These are phyloP conservation scores for Tremella fuciformis DNA, from an alignment of 768 basidiomycete species.

Conservation along the genomic window DNA sequence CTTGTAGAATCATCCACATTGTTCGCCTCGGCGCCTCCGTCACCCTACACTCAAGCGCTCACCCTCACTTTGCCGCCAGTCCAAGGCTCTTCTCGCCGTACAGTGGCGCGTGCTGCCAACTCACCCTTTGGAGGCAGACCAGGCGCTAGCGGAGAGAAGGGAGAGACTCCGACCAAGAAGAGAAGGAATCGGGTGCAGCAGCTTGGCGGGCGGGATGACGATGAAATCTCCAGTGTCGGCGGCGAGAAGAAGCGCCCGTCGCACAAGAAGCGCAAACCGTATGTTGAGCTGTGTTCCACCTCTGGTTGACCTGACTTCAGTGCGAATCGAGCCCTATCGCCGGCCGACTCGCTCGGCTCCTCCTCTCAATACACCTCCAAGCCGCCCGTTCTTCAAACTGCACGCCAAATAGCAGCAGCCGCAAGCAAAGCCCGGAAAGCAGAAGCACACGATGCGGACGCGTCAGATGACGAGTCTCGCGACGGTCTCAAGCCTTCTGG, in stretches of 20 bases:
- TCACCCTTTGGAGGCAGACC: conserved; percentile 39
- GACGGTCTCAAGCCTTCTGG: conserved; percentile 20
- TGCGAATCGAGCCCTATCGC: conserved; percentile 38
- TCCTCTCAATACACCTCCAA: conserved; percentile 35
- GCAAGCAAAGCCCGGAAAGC: conserved; percentile 26
- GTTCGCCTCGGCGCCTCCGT: conserved; percentile 38
- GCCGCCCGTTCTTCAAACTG: conserved; percentile 36
- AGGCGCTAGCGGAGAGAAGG: conserved; percentile 8
- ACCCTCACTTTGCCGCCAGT: conserved; percentile 28
- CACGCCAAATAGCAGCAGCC: conserved; percentile 44
- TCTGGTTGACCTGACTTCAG: conserved; percentile 12
- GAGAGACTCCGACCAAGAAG: conserved; percentile 48
- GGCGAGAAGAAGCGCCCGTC: conserved; percentile 33
- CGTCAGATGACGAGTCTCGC: conserved; percentile 35
- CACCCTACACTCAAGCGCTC: conserved; percentile 41
- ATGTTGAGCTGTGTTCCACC: conserved; percentile 13
- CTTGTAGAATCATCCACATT: conserved; percentile 49
- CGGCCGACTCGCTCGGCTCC: conserved; percentile 43
- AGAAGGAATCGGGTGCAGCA: conserved; percentile 39
- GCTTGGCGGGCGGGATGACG: conserved; percentile 38
- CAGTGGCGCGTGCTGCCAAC: conserved; percentile 32
- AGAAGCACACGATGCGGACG: conserved; percentile 17
- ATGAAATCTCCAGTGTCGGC: conserved; percentile 34
- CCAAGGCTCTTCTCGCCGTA: conserved; percentile 24
- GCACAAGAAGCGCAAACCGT: conserved; percentile 42